Evolutionary conservation across 164 flowering plant species (phyloP).

Genomic region (Vitis rupestris): DNA sequence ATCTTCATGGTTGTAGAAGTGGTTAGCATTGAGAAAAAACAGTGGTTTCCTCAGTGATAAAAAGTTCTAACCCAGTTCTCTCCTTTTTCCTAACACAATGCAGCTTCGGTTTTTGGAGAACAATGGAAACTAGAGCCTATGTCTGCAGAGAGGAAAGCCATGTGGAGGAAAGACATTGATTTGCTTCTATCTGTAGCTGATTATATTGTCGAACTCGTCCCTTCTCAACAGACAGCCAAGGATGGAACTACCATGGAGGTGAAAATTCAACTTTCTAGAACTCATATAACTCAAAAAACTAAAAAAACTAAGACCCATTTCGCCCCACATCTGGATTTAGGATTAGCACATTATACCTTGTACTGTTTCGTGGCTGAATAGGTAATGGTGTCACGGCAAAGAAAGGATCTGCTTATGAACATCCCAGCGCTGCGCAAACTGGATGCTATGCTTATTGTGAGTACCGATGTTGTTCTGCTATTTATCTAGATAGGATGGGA

Average conservation of each 20-base stretch:
- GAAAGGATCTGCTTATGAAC: constrained; percentile 79
- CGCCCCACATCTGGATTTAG: no score
- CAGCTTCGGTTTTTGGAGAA: constrained; percentile 93
- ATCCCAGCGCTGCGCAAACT: constrained; percentile 89
- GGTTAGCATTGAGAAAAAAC: neutral
- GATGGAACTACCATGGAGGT: constrained; percentile 83
- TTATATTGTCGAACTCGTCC: constrained; percentile 87
- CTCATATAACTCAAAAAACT: no score
- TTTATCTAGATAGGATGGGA: neutral
- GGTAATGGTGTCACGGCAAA: constrained; percentile 86
- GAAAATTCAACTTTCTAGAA: constrained; percentile 6
- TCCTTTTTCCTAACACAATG: constrained; percentile 7
- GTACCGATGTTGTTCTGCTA: constrained; percentile 16
- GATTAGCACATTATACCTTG: neutral
- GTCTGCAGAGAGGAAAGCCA: constrained; percentile 61
- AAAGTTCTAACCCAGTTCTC: neutral
- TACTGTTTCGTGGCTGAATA: constrained; percentile 18
- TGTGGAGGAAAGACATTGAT: constrained; percentile 86
- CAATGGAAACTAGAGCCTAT: constrained; percentile 75
- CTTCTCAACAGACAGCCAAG: constrained; percentile 69
- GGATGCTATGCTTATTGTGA: constrained; percentile 85
- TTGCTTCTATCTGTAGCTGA: constrained; percentile 94
- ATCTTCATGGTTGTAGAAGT: neutral
- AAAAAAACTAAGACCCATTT: no score
- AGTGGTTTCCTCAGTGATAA: neutral